These are phyloP conservation scores for Pseudomassariella vexata DNA, from an alignment of 2,329 filamentous ascomycete species.

Conservation along the genomic window DNA sequence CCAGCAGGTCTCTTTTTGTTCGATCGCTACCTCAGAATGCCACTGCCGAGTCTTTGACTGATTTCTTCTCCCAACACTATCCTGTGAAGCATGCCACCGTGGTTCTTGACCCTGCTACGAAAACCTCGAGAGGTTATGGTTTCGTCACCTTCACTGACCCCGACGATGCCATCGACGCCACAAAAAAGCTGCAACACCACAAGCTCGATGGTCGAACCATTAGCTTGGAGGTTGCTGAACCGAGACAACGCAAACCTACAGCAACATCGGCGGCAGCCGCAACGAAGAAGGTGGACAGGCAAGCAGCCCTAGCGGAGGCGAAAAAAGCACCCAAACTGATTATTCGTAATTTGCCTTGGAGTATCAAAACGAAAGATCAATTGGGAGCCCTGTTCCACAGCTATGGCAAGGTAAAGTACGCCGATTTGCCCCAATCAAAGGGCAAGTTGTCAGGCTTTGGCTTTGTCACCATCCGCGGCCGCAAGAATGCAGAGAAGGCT, in stretches of 20 bases:
- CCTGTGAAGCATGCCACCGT: constrained; percentile 96
- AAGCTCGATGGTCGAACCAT: constrained; percentile 75
- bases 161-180: constrained; percentile 79
- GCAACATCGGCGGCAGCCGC: constrained; percentile 11
- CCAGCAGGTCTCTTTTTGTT: constrained; percentile 76
- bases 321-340: constrained; percentile 70
- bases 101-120: constrained; percentile 78
- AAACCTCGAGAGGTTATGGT: constrained; percentile 84
- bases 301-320: constrained; percentile 55
- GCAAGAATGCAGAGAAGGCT: constrained; percentile 87
- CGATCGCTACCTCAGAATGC: constrained; percentile 73
- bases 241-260: constrained; percentile 57
- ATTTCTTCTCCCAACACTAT: constrained; percentile 89
- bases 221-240: constrained; percentile 81
- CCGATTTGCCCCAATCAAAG: constrained; percentile 75
- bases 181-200: constrained; percentile 74
- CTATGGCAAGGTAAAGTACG: constrained; percentile 87
- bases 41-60: constrained; percentile 76
- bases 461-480: constrained; percentile 82
- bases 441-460: constrained; percentile 81
- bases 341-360: constrained; percentile 93
- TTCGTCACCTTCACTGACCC: constrained; percentile 96
- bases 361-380: constrained; percentile 80
- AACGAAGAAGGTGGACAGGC: constrained; percentile 48
- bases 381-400: constrained; percentile 73